Evolutionary conservation across 352 stramenopile genomes (phyloP), one percentile per base, ranked within the genome.

Genomic region (Phytophthora meadii): DNA sequence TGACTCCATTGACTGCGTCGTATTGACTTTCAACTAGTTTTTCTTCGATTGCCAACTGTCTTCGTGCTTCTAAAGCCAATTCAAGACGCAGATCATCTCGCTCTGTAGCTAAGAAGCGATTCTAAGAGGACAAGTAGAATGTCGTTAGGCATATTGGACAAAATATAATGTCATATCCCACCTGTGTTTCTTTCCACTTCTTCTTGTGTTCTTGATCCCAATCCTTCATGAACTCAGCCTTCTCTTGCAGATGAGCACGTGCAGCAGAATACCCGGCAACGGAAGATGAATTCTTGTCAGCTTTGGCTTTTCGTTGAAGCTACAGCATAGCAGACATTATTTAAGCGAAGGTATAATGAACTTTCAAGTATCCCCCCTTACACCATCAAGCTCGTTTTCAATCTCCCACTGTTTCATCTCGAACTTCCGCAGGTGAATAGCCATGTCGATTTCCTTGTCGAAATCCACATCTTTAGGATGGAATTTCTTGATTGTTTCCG

Each of bases 381-480:
- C 83, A 12, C 81, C 58, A 10, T 65, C 27, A 5, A 67, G 41
- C 15, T 82, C 60, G 50, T 90, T 88, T 64, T 90, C 79, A 12
- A 65, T 54, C 12, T 68, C 37, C 82, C 81, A 92, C 34, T 89
- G 81, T 1, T 72, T 55, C 67, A 90, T 76, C 28, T 84, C 54
- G 22, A 90, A 93, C 45, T 82, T 84, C 15, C 82, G 72, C 49
- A 90, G 57, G 27, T 93, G 65, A 6, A 93, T 75, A 0, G 68
- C 79, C 78, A 88, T 93, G 60, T 93, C 77, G 53, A 93, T 64
- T n/a, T 71, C 70, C 52, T 92, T 89, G 54, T 79, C 45, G 57
- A 90, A 90, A 11, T 61, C 50, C 19, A 89, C 50, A 0, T 85
- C 68, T 14, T 58, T 76, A 6, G 84, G 82, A 8, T 79, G 72